Conservation (phyloP, 2,329 filamentous ascomycete species). For the Dactylella cylindrospora region DNA sequence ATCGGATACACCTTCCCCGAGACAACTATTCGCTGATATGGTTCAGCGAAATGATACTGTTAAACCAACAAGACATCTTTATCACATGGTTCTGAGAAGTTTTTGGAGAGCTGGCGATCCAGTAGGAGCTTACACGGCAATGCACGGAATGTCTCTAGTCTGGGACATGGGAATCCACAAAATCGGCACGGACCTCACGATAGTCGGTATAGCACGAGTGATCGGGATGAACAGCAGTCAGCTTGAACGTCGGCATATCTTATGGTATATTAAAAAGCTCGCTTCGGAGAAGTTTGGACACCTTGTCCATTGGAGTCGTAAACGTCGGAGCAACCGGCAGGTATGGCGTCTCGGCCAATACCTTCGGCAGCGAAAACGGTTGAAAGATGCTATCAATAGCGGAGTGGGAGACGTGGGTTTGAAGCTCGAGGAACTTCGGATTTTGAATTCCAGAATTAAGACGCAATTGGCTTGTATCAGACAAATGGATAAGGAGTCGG, state of each 20-base stretch:
- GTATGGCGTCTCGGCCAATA: too few species aligned
- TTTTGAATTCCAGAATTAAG: neutral
- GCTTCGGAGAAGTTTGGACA: constrained; percentile 10
- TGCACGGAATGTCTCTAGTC: constrained; percentile 34
- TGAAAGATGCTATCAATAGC: constrained; percentile 2
- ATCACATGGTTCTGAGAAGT: constrained; percentile 16
- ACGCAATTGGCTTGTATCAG: neutral
- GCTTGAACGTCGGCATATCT: constrained; percentile 17
- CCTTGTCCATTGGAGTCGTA: constrained; percentile 7
- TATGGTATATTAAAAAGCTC: constrained; percentile 34
- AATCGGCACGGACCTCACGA: constrained; percentile 16
- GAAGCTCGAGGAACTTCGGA: constrained; percentile 13
- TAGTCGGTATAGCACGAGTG: constrained; percentile 18
- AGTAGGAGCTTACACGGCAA: constrained; percentile 36
- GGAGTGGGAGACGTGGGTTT: neutral
- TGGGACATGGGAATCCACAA: constrained; percentile 18
- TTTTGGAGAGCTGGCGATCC: constrained; percentile 26
- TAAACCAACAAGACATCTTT: constrained; percentile 1
- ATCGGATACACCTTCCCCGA: constrained; percentile 4
- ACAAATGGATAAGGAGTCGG: constrained; percentile 3
- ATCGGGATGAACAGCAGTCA: neutral
- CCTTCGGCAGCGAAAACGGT: neutral
- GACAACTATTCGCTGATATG: constrained; percentile 29
- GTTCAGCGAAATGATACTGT: constrained; percentile 18
- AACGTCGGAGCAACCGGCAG: too few species aligned